Evolutionary conservation across 2,329 filamentous ascomycete species (phyloP), one percentile per base, ranked within the genome.

Genomic region (Scedosporium apiospermum): DNA sequence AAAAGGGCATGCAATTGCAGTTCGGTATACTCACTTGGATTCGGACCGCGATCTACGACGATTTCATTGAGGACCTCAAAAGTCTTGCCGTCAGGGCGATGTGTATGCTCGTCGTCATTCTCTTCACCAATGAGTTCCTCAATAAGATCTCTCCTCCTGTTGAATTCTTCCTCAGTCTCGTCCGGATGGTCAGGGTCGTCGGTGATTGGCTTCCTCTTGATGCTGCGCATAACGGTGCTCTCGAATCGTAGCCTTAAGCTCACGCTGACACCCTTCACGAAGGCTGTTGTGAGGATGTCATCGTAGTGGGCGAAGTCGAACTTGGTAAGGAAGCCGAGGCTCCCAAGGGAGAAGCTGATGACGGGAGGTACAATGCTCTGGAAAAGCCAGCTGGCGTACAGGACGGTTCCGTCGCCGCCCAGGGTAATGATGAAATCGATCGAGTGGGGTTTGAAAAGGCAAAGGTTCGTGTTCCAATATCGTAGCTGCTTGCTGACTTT

Each of bases 341-440:
- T 96, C 7, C 95, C 95, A 9, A 98, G 79, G 0, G 92, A 85
- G 73, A 99, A 98, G 65, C 91, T 93, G 65, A 99, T 79, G 0
- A 97, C 91, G 0, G 95, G 95, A 5, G 95, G 95, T 0, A 98
- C 93, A 57, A 98, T 89, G 51, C 90, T 86, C 76, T 99, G 95
- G 73, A 99, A 99, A 1, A 99, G 80, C 93, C 93, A 98, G 71
- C 91, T 96, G 3, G 93, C 90, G 71, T 96, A 98, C 10, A 99
- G 79, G 6, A 99, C 93, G 0, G 95, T 99, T n/a, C 95, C 95
- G 71, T 99, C 95, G 12, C 95, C 95, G 58, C 92, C 93, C 3
- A 96, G 82, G 0, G 93, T 96, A 57, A 99, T 85, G 60, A 96
- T 88, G 70, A 99, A 96, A 74, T 99, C 95, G 71, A 98, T 97